Evolutionary conservation across 768 basidiomycete species (phyloP).

Genomic region (Collybia mongolica): DNA sequence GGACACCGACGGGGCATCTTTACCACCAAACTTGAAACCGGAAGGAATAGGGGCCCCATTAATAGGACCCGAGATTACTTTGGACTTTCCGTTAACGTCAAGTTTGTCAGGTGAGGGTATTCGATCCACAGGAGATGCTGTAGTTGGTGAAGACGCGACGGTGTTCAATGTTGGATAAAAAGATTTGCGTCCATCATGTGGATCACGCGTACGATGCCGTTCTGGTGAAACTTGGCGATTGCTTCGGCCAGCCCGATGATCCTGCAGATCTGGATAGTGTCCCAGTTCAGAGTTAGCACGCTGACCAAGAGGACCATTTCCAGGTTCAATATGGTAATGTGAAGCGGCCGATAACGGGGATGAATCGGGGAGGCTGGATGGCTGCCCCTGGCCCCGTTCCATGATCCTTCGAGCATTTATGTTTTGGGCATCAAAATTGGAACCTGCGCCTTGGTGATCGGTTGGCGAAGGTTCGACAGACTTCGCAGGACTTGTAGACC

Average conservation of each 20-base stretch:
- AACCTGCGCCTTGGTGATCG: constrained; percentile 33
- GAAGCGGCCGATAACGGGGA: constrained; percentile 64
- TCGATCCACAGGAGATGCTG: constrained; percentile 46
- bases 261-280: constrained; percentile 68
- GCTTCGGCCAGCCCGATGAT: constrained; percentile 25
- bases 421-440: constrained; percentile 33
- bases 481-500: constrained; percentile 55
- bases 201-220: constrained; percentile 47
- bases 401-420: constrained; percentile 35
- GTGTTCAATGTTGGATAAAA: constrained; percentile 57
- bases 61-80: constrained; percentile 82
- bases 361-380: constrained; percentile 52
- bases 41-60: constrained; percentile 82
- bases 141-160: constrained; percentile 45
- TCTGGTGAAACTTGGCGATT: constrained; percentile 54
- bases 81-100: constrained; percentile 63
- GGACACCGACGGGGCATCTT: constrained; percentile 51
- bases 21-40: constrained; percentile 88
- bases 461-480: constrained; percentile 48
- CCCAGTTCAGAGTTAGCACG: constrained; percentile 83
- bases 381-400: constrained; percentile 43
- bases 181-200: constrained; percentile 57
- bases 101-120: constrained; percentile 50
- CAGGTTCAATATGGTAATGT: constrained; percentile 32
- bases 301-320: constrained; percentile 30